A percentile compares a stretch with the other conserved stretches of the same genome.
These are phyloP conservation scores for Monosporascus ibericus DNA, from an alignment of 2,329 filamentous ascomycete genomes.

Conservation along the genomic window DNA sequence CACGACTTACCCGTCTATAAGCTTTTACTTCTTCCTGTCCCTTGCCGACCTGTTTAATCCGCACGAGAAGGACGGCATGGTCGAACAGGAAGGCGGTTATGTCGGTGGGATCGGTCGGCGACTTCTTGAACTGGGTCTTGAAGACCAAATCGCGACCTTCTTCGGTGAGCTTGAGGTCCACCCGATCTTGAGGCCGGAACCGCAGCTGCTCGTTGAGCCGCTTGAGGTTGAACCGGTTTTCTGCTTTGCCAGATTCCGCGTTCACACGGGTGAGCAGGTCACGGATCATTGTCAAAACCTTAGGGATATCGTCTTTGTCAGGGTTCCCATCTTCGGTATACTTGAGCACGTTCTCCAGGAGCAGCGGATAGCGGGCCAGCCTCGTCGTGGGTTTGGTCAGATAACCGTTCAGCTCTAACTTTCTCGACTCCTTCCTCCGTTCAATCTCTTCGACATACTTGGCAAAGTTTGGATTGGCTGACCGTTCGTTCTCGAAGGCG, in stretches of 20 bases:
- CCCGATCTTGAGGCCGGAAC: conserved; percentile 82
- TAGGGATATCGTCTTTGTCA: conserved; percentile 87
- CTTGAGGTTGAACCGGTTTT: conserved; percentile 94
- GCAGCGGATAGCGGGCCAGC: conserved; percentile 84
- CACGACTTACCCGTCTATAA: conserved; percentile 61
- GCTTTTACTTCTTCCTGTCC: conserved; percentile 82
- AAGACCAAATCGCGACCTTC: conserved; percentile 89
- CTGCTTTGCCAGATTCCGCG: conserved; percentile 89
- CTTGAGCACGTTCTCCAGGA: conserved; percentile 88
- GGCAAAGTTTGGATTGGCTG: conserved; percentile 74
- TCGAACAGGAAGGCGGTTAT: conserved; percentile 96
- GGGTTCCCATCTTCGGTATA: conserved; percentile 84
- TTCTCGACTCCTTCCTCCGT: conserved; percentile 89
- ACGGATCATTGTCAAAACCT: conserved; percentile 79
- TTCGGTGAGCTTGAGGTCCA: conserved; percentile 91
- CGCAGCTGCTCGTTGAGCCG: conserved; percentile 87
- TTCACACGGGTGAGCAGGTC: conserved; percentile 86
- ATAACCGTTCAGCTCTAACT: conserved; percentile 95
- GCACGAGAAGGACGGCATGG: conserved; percentile 86
- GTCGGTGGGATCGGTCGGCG: conserved; percentile 78
- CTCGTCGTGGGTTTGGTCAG: conserved; percentile 95
- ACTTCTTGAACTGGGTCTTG: conserved; percentile 92
- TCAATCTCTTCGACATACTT: conserved; percentile 97
- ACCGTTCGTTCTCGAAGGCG: conserved; percentile 94
- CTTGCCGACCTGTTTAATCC: conserved; percentile 88